Conservation (phyloP, 768 basidiomycete species). For the Brasilioporus rufonigricans region DNA sequence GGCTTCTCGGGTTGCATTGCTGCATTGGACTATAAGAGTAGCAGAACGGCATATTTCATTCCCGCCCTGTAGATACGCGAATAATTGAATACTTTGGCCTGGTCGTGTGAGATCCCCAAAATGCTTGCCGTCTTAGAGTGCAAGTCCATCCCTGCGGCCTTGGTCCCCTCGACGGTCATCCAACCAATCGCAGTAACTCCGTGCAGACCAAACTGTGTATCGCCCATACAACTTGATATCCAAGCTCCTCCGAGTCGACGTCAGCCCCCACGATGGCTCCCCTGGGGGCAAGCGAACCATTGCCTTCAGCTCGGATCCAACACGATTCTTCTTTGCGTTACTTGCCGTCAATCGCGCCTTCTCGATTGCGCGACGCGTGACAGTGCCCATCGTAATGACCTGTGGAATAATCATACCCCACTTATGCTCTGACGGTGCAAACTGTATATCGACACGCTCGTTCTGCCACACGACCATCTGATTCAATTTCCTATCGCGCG, state of each 20-base stretch:
- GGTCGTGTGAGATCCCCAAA: constrained; percentile 88
- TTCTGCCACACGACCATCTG: constrained; percentile 92
- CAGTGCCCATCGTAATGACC: constrained; percentile 97
- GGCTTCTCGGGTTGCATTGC: constrained; percentile 77
- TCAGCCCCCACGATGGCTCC: constrained; percentile 97
- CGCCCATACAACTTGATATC: constrained; percentile 99
- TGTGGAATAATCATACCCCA: constrained; percentile 95
- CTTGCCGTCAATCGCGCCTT: constrained; percentile 98
- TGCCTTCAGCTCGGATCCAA: constrained; percentile 97
- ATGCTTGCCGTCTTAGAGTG: constrained; percentile 96
- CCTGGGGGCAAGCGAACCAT: constrained; percentile 95
- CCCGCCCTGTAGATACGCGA: constrained; percentile 99
- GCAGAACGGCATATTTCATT: constrained; percentile 86
- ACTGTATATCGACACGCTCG: constrained; percentile 49
- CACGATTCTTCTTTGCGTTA: constrained; percentile 95
- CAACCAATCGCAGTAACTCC: constrained; percentile 96
- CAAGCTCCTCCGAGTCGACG: constrained; percentile 99
- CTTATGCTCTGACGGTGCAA: constrained; percentile 43
- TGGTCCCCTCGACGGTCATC: constrained; percentile 99
- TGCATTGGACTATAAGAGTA: constrained; percentile 83
- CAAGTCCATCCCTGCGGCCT: constrained; percentile 89
- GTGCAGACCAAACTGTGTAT: constrained; percentile 95
- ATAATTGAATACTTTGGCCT: constrained; percentile 99
- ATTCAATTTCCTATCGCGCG: constrained; percentile 85
- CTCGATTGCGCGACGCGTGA: constrained; percentile 96